Conservation (phyloP, 176 grass and related monocot genomes). For the Dendrocalamus sinicus region DNA sequence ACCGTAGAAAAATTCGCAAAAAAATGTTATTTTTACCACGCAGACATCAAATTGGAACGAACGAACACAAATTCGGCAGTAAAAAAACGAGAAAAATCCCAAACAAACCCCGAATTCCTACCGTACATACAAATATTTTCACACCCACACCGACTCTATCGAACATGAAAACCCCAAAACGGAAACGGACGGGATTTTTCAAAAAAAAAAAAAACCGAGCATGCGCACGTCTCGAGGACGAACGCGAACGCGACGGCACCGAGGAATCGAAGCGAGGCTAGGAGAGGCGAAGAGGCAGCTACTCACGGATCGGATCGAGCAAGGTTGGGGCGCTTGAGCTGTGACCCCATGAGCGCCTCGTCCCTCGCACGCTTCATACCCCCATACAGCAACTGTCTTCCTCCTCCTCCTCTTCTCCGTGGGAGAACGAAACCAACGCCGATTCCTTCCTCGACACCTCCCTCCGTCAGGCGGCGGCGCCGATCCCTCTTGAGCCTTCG, state of each 20-base stretch:
- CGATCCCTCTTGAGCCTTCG: slow-evolving; percentile 29
- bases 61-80: neutral
- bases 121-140: neutral
- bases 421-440: neutral
- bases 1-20: neutral
- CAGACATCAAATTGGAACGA: slow-evolving; percentile 15
- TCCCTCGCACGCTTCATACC: slow-evolving; percentile 64
- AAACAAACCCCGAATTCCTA: neutral
- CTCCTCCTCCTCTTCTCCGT: neutral
- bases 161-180: slow-evolving; percentile 18
- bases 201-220: neutral
- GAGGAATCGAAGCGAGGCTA: neutral
- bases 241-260: neutral
- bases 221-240: neutral
- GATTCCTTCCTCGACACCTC: slow-evolving; percentile 15
- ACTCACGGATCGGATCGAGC: slow-evolving; percentile 96
- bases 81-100: neutral
- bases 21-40: slow-evolving; percentile 24
- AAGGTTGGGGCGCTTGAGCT: slow-evolving; percentile 73
- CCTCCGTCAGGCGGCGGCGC: slow-evolving; percentile 11
- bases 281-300: slow-evolving; percentile 16
- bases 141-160: neutral
- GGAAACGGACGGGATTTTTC: neutral
- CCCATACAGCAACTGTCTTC: slow-evolving; percentile 46
- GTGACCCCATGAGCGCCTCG: slow-evolving; percentile 79